These are phyloP conservation scores for Dimargaris xerosporica DNA, from an alignment of 192 early-diverging fungal species.

Conservation along the genomic window DNA sequence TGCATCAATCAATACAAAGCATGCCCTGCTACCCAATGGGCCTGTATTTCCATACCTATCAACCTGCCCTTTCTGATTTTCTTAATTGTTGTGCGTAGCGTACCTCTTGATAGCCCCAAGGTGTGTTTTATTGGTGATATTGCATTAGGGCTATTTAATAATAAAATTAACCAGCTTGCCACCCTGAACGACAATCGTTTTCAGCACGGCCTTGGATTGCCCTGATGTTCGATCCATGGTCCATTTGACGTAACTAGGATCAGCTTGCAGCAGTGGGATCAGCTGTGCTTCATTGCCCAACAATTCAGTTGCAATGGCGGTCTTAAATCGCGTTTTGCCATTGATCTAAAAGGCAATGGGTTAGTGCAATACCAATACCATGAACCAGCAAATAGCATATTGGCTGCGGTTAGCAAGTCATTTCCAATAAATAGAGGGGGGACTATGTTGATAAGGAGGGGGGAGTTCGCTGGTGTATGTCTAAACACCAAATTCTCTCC, in stretches of 20 bases:
- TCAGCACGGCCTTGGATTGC: slow-evolving; percentile 18
- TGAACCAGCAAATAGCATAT: slow-evolving; percentile 13
- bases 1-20: too few relatives aligned
- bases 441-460: slow-evolving; percentile 15
- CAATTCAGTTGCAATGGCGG: slow-evolving; percentile 27
- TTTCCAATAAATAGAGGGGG: not conserved
- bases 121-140: too few relatives aligned
- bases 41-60: too few relatives aligned
- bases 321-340: slow-evolving; percentile 56
- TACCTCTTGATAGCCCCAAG: too few relatives aligned
- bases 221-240: slow-evolving; percentile 23
- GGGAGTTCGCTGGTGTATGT: not conserved
- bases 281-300: slow-evolving; percentile 22
- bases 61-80: too few relatives aligned
- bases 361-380: not conserved
- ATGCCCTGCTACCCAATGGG: too few relatives aligned
- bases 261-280: slow-evolving; percentile 24
- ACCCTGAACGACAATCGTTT: slow-evolving; percentile 50
- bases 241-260: slow-evolving; percentile 36
- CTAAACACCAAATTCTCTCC: not conserved
- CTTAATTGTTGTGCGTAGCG: too few relatives aligned
- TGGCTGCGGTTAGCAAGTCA: not conserved
- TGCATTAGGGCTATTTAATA: too few relatives aligned
- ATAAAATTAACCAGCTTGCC: slow-evolving; percentile 70
- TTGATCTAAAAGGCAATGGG: slow-evolving; percentile 54